Evolutionary conservation across 495 filamentous ascomycete genomes (phyloP), one percentile per base, ranked within the genome.

Genomic region (Schizothecium vesticola): DNA sequence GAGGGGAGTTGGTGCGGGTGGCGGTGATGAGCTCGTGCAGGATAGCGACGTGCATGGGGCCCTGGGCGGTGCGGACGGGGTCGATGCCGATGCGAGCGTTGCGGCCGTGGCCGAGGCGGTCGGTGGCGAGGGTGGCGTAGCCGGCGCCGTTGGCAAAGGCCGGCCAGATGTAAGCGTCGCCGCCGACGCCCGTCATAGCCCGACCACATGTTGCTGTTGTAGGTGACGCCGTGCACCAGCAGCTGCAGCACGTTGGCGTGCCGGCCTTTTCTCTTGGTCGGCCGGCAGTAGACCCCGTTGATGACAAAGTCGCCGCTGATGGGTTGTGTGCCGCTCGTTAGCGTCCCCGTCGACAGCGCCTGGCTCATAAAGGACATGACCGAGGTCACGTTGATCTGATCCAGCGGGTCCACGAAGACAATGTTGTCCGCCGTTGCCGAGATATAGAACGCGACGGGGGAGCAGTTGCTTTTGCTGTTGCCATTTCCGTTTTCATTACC

Each of bases 121-220:
- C 76, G 56, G 76, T 75, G 33, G 73, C 62, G 19, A 78, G 70
- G 21, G 70, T 77, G 26, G 62, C 64, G 55, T 77, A 78, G 56
- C 74, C 75, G 6, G 51, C 36, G 3, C 6, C 13, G 12, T 70
- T 70, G 12, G 72, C 72, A 55, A 65, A 72, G 1, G 24, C 43
- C 12, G 70, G 66, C 70, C 72, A 76, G 59, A 65, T 69, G 61
- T 74, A 72, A 19, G 64, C 12, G 28, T 69, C 61, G 2, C 55
- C 61, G 63, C n/a, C n/a, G n/a, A n/a, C n/a, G n/a, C n/a, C 61
- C 28, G 29, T 62, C 67, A 21, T 57, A 69, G 11, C 59, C 61
- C 23, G 31, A 31, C 60, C 67, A 71, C 66, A 69, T 68, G 56
- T 60, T 68, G 57, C 19, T 66, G 63, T 23, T 67, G 63, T 75